These are phyloP conservation scores for Daedalea quercina DNA, from an alignment of 768 basidiomycete genomes.

Conservation along the genomic window DNA sequence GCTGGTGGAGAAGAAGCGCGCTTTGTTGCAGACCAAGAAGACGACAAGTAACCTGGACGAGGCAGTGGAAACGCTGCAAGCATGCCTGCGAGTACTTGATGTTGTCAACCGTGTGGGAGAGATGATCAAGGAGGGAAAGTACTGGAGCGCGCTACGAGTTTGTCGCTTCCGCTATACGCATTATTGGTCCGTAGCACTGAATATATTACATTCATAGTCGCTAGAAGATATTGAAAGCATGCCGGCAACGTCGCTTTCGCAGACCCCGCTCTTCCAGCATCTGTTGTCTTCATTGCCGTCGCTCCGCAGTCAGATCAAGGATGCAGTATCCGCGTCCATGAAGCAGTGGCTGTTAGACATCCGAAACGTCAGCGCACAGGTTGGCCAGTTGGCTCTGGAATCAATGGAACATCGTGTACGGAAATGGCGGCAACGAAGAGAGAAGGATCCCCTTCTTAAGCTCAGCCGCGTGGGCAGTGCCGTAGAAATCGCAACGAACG, in stretches of 20 bases:
- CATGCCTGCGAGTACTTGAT: conserved; percentile 87
- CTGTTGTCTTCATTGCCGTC: conserved; percentile 89
- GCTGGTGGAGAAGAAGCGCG: conserved; percentile 90
- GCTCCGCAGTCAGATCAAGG: conserved; percentile 81
- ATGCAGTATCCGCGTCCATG: conserved; percentile 88
- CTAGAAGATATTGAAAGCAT: conserved; percentile 92
- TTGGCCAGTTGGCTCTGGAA: conserved; percentile 84
- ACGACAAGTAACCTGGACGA: conserved; percentile 94
- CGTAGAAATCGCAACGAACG: conserved; percentile 86
- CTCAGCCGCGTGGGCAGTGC: conserved; percentile 82
- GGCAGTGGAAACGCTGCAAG: conserved; percentile 92
- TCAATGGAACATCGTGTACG: conserved; percentile 80
- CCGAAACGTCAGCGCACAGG: conserved; percentile 76
- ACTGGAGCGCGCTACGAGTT: conserved; percentile 95
- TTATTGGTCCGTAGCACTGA: conserved; percentile 16
- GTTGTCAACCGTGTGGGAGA: conserved; percentile 87
- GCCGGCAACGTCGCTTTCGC: conserved; percentile 82
- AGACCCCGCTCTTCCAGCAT: conserved; percentile 90
- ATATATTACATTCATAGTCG: conserved; percentile 48
- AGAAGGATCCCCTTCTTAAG: conserved; percentile 76
- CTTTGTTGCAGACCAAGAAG: conserved; percentile 83
- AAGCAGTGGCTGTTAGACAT: conserved; percentile 98
- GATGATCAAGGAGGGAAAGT: conserved; percentile 90
- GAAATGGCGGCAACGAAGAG: conserved; percentile 78
- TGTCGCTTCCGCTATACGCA: conserved; percentile 31